Conservation (phyloP, 352 stramenopile genomes). For the Phytophthora colocasiae region DNA sequence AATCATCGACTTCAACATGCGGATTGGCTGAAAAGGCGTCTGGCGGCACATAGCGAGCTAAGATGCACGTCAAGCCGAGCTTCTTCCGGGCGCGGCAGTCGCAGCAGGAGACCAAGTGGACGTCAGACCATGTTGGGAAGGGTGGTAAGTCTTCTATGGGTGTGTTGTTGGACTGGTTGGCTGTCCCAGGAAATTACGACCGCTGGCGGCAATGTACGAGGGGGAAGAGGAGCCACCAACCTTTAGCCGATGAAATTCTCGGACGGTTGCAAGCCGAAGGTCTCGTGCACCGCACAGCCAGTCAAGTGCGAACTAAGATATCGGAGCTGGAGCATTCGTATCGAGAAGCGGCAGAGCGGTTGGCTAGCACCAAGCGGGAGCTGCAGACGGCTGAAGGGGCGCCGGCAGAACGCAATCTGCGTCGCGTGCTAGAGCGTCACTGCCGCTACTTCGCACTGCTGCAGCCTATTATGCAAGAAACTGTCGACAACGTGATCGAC, state of each 20-base stretch:
- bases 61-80: constrained; percentile 39
- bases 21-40: constrained; percentile 24
- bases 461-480: constrained; percentile 43
- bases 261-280: constrained; percentile 26
- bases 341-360: constrained; percentile 30
- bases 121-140: constrained; percentile 31
- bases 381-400: constrained; percentile 26
- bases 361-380: constrained; percentile 33
- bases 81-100: constrained; percentile 37
- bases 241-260: constrained; percentile 43
- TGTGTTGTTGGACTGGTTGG: constrained; percentile 60
- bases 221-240: neutral
- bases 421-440: constrained; percentile 32
- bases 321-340: constrained; percentile 45
- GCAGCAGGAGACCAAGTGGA: constrained; percentile 27
- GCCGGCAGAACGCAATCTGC: constrained; percentile 33
- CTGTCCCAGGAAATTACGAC: constrained; percentile 43
- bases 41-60: constrained; percentile 7
- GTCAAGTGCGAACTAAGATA: constrained; percentile 41
- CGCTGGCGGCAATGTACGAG: constrained; percentile 41
- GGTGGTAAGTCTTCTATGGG: constrained; percentile 55
- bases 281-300: constrained; percentile 32
- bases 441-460: constrained; percentile 44
- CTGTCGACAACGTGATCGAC: constrained; percentile 9
- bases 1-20: constrained; percentile 30